phyloP scores from a whole-genome alignment of 2,329 filamentous ascomycete species.

The Chaetoscypha palmicola region DNA sequence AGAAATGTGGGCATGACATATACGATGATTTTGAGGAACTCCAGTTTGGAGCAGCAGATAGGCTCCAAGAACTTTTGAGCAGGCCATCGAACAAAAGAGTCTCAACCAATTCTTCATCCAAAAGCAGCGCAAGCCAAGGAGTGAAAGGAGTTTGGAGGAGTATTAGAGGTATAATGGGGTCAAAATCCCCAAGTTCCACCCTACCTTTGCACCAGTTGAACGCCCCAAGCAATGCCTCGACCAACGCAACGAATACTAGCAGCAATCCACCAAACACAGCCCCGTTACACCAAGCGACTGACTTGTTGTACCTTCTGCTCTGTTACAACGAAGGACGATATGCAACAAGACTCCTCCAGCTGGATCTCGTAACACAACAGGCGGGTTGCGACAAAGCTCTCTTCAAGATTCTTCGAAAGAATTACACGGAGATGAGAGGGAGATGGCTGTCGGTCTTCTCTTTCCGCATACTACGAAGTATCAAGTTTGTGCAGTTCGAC shows the following conservation, averaged over 20 bases:
- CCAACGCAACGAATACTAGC: neutral
- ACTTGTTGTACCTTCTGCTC: constrained; percentile 15
- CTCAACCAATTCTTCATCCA: too few species aligned
- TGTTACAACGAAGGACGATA: constrained; percentile 16
- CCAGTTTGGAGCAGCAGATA: constrained; percentile 4
- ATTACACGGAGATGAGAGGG: constrained; percentile 11
- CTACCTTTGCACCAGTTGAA: too few species aligned
- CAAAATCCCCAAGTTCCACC: too few species aligned
- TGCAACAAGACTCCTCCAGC: constrained; percentile 16
- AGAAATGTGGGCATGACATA: constrained; percentile 14
- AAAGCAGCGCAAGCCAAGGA: too few species aligned
- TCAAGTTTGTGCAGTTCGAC: constrained; percentile 23
- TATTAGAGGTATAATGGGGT: too few species aligned
- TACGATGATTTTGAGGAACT: constrained; percentile 15
- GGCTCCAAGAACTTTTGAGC: too few species aligned
- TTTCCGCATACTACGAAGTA: constrained; percentile 11
- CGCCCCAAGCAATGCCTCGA: neutral
- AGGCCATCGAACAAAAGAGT: too few species aligned
- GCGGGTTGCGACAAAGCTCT: constrained; percentile 12
- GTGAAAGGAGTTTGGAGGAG: too few species aligned
- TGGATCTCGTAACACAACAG: constrained; percentile 11
- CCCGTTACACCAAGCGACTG: neutral
- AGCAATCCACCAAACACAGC: too few species aligned
- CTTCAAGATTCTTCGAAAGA: constrained; percentile 12
- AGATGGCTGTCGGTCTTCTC: constrained; percentile 9